Evolutionary conservation across 2,329 filamentous ascomycete species (phyloP).

Genomic region (Aspergillus aculeatus): DNA sequence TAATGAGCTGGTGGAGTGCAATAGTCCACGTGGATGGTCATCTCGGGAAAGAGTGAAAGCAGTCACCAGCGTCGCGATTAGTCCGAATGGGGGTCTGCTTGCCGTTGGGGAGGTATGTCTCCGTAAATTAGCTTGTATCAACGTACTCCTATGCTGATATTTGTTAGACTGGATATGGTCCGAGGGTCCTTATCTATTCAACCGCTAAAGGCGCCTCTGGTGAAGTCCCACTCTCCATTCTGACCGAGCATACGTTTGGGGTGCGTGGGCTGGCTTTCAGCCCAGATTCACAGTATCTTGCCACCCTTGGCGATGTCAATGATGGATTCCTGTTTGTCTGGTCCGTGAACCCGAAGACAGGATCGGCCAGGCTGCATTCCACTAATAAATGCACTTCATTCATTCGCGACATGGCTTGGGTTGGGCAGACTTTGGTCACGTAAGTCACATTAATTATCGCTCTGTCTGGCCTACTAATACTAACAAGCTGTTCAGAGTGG

Average conservation of each 20-base stretch:
- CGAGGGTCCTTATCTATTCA: slow-evolving; percentile 85
- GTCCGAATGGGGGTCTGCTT: slow-evolving; percentile 79
- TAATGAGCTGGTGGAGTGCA: slow-evolving; percentile 58
- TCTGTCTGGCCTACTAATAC: not conserved
- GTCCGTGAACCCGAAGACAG: slow-evolving; percentile 79
- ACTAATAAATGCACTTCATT: slow-evolving; percentile 92
- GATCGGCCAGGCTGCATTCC: slow-evolving; percentile 72
- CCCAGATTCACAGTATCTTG: slow-evolving; percentile 78
- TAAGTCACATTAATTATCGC: slow-evolving; percentile 34
- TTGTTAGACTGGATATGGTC: slow-evolving; percentile 77
- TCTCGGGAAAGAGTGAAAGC: slow-evolving; percentile 92
- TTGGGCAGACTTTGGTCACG: slow-evolving; percentile 79
- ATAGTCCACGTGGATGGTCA: slow-evolving; percentile 71
- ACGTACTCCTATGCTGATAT: slow-evolving; percentile 28
- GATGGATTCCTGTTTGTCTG: slow-evolving; percentile 94
- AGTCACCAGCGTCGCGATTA: slow-evolving; percentile 85
- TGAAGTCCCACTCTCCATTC: slow-evolving; percentile 77
- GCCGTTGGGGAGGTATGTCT: slow-evolving; percentile 76
- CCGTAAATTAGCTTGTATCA: not conserved
- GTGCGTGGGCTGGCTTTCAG: slow-evolving; percentile 89
- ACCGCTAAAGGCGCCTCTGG: slow-evolving; percentile 72
- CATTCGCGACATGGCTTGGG: slow-evolving; percentile 85
- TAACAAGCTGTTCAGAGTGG: slow-evolving; percentile 52
- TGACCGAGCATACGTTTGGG: slow-evolving; percentile 87
- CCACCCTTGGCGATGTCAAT: slow-evolving; percentile 82